Conservation (phyloP, 2,329 filamentous ascomycete species). For the Trichoderma endophyticum region DNA sequence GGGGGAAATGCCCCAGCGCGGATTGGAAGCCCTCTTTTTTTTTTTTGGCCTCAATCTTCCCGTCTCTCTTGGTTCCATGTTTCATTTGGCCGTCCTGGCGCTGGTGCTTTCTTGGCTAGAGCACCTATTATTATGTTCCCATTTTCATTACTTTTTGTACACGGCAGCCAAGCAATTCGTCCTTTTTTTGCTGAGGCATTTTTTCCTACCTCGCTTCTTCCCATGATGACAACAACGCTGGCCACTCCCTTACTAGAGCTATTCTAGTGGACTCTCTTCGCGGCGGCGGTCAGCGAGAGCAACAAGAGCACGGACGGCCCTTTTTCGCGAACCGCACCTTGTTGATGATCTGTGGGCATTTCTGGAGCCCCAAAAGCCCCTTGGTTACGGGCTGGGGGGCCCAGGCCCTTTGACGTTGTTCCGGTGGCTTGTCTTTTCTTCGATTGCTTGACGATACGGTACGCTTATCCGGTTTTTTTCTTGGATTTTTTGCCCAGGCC, state of each 20-base stretch:
- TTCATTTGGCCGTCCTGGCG: background rate
- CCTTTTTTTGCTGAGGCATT: constrained; percentile 8
- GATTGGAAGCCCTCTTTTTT: background rate
- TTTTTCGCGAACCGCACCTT: constrained; percentile 1
- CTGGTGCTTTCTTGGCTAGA: constrained; percentile 5
- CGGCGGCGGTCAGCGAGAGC: constrained; percentile 3
- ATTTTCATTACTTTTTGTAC: background rate
- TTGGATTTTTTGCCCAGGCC: background rate
- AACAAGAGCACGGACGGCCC: background rate
- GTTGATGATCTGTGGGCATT: constrained; percentile 10
- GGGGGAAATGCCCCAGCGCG: background rate
- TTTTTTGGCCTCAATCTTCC: background rate
- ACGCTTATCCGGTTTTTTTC: background rate
- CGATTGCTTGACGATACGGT: background rate
- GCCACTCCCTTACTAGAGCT: background rate
- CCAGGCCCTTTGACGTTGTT: background rate
- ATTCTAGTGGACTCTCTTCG: background rate
- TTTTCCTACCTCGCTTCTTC: constrained; percentile 1
- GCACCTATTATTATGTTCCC: background rate
- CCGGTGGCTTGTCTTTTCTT: background rate
- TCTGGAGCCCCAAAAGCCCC: background rate
- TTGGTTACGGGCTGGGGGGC: background rate
- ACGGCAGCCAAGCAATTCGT: background rate
- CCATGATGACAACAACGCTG: constrained; percentile 8
- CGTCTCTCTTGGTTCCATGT: background rate